Evolutionary conservation across 2,329 filamentous ascomycete genomes (phyloP), one percentile per base, ranked within the genome.

Genomic region (Fonsecaea monophora): DNA sequence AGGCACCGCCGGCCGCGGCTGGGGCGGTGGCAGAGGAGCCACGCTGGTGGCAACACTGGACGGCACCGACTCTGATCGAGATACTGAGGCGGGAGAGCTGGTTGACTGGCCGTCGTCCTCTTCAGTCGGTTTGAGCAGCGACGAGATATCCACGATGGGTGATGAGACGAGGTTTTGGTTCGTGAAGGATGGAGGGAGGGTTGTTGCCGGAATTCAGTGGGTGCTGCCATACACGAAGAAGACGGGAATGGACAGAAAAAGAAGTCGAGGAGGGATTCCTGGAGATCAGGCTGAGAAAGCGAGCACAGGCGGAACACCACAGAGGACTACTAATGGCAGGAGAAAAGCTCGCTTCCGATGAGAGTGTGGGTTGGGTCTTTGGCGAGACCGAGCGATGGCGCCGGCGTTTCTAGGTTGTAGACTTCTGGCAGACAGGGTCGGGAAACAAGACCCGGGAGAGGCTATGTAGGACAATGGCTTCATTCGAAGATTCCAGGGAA

Each of bases 71-170:
- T 65, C 67, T 56, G 71, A 70, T 1, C 65, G 67, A 54, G 68
- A 64, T 37, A 68, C 60, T 18, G 70, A 69, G n/a, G 66, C 45
- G 32, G 65, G 67, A 70, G 74, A 67, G 70, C 68, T 64, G 40
- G 73, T 57, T 58, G 70, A 71, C 58, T 62, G 72, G 62, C 53
- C 55, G 62, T 65, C 67, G 42, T 73, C 70, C 67, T 71, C 72
- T 63, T 71, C 70, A 57, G 62, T 67, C 53, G 85, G 86, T 85
- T 94, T 92, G 81, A 97, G 87, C 73, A 97, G 87, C 73, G 90
- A 89, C 81, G 91, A 88, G 90, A 97, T 96, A 94, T 97, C 93
- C 93, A 97, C 90, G 87, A 85, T 94, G 88, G 54, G 59, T 42
- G 67, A 58, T 62, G 37, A 42, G 10, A 54, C 21, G 4, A 37